Conservation (phyloP, 371 early-diverging fungal genomes). For the Choanephora cucurbitarum region DNA sequence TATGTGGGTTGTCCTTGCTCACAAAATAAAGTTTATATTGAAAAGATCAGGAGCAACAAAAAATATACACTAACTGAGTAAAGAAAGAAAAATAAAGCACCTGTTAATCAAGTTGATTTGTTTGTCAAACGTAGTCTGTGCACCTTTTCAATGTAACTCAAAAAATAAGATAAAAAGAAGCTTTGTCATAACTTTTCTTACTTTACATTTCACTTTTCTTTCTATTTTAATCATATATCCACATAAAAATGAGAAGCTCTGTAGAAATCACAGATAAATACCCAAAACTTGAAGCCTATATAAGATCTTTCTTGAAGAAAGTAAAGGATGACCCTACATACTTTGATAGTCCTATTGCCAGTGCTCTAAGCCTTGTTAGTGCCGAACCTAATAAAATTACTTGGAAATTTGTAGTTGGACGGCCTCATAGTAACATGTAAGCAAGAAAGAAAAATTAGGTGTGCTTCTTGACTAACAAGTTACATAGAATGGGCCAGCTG, state of each 20-base stretch:
- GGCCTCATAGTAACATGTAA: slow-evolving; percentile 40
- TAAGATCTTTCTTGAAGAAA: not conserved
- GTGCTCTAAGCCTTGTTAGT: slow-evolving; percentile 9
- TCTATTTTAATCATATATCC: not conserved
- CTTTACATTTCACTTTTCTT: slow-evolving; percentile 6
- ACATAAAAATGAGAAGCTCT: slow-evolving; percentile 20
- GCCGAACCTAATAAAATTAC: slow-evolving; percentile 28
- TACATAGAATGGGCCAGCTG: slow-evolving; percentile 28
- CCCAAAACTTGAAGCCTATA: slow-evolving; percentile 10
- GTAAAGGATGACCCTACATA: slow-evolving; percentile 1
- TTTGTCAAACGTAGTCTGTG: too few relatives aligned
- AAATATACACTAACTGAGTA: too few relatives aligned
- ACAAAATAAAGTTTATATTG: too few relatives aligned
- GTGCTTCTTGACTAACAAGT: not conserved
- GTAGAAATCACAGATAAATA: slow-evolving; percentile 13
- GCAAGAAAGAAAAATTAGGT: not conserved
- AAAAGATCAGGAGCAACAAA: too few relatives aligned
- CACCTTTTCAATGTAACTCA: not conserved
- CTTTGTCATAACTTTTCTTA: slow-evolving; percentile 11
- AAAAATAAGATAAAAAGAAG: not conserved
- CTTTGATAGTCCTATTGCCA: slow-evolving; percentile 14
- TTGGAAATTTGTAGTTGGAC: slow-evolving; percentile 39
- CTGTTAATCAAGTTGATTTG: too few relatives aligned
- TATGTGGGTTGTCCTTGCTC: too few relatives aligned
- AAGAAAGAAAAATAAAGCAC: too few relatives aligned